Percentiles rank a stretch among this genome's conserved stretches.
Conservation (phyloP, 169 alveolate genomes). For the Hepatocystis sp. region DNA sequence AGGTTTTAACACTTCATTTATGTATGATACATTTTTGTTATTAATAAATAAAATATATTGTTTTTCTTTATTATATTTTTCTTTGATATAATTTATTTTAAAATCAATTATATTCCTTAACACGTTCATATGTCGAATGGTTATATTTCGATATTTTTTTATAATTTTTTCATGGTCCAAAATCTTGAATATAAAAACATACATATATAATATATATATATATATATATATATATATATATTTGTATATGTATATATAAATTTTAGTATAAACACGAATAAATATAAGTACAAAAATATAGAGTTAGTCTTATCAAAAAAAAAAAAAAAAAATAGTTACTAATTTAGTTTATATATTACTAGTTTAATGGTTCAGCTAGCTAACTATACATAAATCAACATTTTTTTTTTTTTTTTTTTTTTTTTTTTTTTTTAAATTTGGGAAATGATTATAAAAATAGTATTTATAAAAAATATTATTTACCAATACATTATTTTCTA, state of each 20-base stretch:
- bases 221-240: not conserved
- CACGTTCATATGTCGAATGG: conserved; percentile 23
- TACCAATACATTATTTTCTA: conserved; percentile 23
- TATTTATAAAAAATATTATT: conserved; percentile 26
- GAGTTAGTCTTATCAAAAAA: too few relatives aligned
- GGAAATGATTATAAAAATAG: conserved; percentile 41
- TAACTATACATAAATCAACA: too few relatives aligned
- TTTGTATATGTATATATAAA: not conserved
- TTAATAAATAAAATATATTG: conserved; percentile 44
- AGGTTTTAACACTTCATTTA: conserved; percentile 45
- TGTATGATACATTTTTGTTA: conserved; percentile 49
- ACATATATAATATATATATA: not conserved
- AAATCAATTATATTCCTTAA: conserved; percentile 29
- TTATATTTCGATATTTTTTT: conserved; percentile 18
- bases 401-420: too few relatives aligned
- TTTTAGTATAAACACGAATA: conserved; percentile 1
- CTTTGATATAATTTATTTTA: conserved; percentile 32
- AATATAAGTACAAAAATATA: too few relatives aligned
- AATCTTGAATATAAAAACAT: conserved; percentile 5
- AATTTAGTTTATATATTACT: too few relatives aligned
- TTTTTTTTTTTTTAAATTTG: conserved; percentile 48
- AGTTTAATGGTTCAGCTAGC: too few relatives aligned
- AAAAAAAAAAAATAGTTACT: too few relatives aligned
- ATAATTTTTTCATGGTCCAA: conserved; percentile 38
- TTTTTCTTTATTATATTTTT: conserved; percentile 52